Base-by-base conservation (phyloP, 805 yeast species). In the Lipomyces sp. region DNA sequence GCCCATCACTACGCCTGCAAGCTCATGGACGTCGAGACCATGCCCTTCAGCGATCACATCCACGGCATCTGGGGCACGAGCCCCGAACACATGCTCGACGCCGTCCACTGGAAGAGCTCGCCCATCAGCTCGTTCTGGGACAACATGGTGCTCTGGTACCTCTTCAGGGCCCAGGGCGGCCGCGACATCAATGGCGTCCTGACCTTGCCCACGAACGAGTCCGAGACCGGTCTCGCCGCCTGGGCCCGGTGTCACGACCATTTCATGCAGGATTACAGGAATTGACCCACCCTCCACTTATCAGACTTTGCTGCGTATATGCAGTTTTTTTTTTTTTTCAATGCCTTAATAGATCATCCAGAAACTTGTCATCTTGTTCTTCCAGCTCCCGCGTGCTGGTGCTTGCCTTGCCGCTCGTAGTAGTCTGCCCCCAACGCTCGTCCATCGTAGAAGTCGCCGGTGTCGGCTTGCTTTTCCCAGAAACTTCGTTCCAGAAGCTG, bases 131-230 rank as follows among this genome's bases (percentile, higher is more conserved):
- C 29, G 35, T 33, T 46, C 24, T 46, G 45, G 45, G 39, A 18
- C 8, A 46, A 46, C 33, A 46, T 46, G 42, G 23, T 40, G 28
- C 22, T 46, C 23, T 39, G 31, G 40, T 40, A 46, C 21, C 37
- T 45, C 5, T 45, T 38, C 37, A 26, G 49, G 6, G 36, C 43
- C 21, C 24, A n/a, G 16, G 49, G 49, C 22, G 49, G 49, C 1
- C 23, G 29, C 23, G 49, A 45, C 16, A 14, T 21, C 22, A 14
- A 22, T 7, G 48, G 48, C 33, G 19, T 18, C 10, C 8, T 45
- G 14, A 16, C 24, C 31, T 13, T 24, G 22, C 6, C 6, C 34
- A 28, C 43, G n/a, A 22, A 19, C 26, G 18, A 16, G 36, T 19
- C 19, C 22, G 14, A 4, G 23, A 36, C 39, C 4, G 22, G n/a